These are phyloP conservation scores for Chimonanthus salicifolius DNA, from an alignment of 164 flowering plant species.

Conservation along the genomic window DNA sequence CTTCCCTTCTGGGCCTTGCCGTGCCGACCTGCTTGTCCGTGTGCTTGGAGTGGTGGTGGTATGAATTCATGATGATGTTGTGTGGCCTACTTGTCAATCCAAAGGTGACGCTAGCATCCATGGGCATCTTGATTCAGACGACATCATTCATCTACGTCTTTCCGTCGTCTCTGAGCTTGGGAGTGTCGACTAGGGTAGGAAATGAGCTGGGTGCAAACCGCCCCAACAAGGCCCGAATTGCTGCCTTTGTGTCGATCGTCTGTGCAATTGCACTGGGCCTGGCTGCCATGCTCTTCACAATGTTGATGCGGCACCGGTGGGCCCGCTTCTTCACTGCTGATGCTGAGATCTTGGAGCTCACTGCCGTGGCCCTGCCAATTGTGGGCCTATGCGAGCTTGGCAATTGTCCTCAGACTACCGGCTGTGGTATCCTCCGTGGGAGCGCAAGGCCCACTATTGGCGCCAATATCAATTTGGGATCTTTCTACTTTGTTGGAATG, in stretches of 20 bases:
- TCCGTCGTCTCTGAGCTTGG: conserved; percentile 77
- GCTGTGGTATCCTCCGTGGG: conserved; percentile 88
- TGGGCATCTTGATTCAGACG: conserved; percentile 92
- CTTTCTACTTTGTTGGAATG: conserved; percentile 91
- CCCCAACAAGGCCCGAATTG: conserved; percentile 60
- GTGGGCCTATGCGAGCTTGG: conserved; percentile 93
- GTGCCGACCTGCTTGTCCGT: conserved; percentile 82
- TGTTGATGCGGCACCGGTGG: conserved; percentile 74
- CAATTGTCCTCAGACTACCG: conserved; percentile 95
- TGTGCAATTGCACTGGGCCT: conserved; percentile 63
- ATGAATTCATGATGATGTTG: conserved; percentile 82
- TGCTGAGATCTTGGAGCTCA: conserved; percentile 57
- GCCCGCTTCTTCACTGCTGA: conserved; percentile 72
- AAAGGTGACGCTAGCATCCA: conserved; percentile 77
- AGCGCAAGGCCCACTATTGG: conserved; percentile 80
- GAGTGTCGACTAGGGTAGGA: conserved; percentile 81
- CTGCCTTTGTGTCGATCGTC: conserved; percentile 52
- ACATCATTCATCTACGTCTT: conserved; percentile 86
- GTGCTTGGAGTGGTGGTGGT: conserved; percentile 99
- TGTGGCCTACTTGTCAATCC: conserved; percentile 82
- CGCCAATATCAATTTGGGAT: conserved; percentile 87
- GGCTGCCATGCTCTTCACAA: conserved; percentile 59
- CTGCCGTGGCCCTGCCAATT: conserved; percentile 75
- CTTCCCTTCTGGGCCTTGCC: conserved; percentile 61
- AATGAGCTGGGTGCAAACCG: conserved; percentile 81